Evolutionary conservation across 352 stramenopile species (phyloP).

Genomic region (Pythium aquatile): DNA sequence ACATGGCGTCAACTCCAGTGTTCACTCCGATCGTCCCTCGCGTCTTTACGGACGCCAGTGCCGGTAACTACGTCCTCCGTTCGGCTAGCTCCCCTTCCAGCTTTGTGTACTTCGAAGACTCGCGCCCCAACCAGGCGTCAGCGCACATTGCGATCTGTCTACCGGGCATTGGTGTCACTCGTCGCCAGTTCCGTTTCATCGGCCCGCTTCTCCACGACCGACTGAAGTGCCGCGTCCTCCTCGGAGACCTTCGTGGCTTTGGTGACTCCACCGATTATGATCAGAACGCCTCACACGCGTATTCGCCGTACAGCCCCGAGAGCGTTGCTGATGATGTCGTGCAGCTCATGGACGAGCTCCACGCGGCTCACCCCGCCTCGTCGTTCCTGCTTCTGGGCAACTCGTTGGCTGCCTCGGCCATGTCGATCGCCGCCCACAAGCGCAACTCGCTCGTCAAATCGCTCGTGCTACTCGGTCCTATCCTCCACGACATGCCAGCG

Average conservation of each 20-base stretch:
- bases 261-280: not conserved
- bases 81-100: not conserved
- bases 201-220: not conserved
- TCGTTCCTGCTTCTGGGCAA: not conserved
- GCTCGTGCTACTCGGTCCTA: not conserved
- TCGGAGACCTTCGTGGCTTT: not conserved
- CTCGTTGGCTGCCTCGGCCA: not conserved
- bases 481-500: not conserved
- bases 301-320: not conserved
- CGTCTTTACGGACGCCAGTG: not conserved
- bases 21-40: not conserved
- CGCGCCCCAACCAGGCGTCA: not conserved
- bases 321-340: not conserved
- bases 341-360: not conserved
- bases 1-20: not conserved
- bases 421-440: not conserved
- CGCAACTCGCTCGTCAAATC: not conserved
- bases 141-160: not conserved
- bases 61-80: not conserved
- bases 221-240: not conserved
- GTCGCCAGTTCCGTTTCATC: not conserved
- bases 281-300: not conserved
- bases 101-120: not conserved
- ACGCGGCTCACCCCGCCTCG: not conserved
- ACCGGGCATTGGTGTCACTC: not conserved